These are phyloP conservation scores for Primulina tabacum DNA, from an alignment of 257 asterid genomes.

Conservation along the genomic window DNA sequence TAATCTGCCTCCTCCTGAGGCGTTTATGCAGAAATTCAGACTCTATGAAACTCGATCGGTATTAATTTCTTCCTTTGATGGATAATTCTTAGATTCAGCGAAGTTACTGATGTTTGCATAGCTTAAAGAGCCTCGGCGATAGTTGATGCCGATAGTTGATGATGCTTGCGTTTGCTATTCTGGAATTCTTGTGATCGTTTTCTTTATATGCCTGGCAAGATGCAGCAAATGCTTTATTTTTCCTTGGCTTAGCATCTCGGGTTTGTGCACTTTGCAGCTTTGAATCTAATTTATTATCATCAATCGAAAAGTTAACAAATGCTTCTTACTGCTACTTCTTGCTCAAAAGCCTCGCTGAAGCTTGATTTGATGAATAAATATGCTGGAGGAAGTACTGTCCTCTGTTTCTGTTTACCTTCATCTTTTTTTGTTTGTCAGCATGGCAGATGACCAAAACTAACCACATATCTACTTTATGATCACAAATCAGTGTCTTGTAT, in stretches of 20 bases:
- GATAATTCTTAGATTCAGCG: conserved; percentile 23
- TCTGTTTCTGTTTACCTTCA: conserved; percentile 12
- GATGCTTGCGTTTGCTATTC: conserved; percentile 17
- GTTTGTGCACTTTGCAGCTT: conserved; percentile 17
- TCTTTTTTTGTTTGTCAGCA: conserved; percentile 7
- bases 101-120: conserved; percentile 18
- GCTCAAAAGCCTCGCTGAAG: conserved; percentile 20
- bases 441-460: conserved; percentile 16
- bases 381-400: conserved; percentile 10
- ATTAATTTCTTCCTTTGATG: conserved; percentile 22
- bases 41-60: conserved; percentile 94
- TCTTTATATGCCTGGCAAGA: conserved; percentile 14
- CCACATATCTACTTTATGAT: not conserved
- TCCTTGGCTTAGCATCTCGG: conserved; percentile 4
- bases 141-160: conserved; percentile 19
- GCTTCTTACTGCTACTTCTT: conserved; percentile 4
- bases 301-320: conserved; percentile 1
- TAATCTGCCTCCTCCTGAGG: conserved; percentile 37
- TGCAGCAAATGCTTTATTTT: conserved; percentile 9
- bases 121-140: conserved; percentile 10
- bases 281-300: conserved; percentile 19
- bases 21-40: conserved; percentile 86
- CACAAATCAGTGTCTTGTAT: conserved; percentile 14
- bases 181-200: conserved; percentile 19
- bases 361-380: conserved; percentile 12